These are phyloP conservation scores for Fragilariopsis cylindrus DNA, from an alignment of 108 stramenopile species.

Conservation along the genomic window DNA sequence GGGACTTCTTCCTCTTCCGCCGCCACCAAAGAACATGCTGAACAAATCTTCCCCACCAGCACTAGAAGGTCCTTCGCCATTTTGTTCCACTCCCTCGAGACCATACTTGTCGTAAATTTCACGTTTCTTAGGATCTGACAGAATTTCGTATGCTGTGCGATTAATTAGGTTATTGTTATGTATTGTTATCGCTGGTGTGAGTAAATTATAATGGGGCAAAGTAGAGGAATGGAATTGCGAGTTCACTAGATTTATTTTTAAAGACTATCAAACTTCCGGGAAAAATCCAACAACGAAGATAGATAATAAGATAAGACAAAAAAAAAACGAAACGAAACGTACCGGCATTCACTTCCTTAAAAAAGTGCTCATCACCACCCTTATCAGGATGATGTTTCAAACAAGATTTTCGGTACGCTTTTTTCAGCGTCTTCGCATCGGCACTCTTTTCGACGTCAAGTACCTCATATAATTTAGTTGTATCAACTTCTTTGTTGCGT, in stretches of 20 bases:
- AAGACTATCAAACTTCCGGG: too few relatives aligned
- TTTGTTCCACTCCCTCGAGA: constrained; percentile 86
- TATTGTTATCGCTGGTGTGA: too few relatives aligned
- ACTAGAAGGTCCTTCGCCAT: constrained; percentile 56
- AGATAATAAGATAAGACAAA: not conserved
- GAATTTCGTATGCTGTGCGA: constrained; percentile 66
- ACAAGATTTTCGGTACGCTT: constrained; percentile 78
- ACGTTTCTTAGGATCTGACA: constrained; percentile 86
- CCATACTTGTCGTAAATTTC: constrained; percentile 91
- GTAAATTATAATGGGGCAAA: too few relatives aligned
- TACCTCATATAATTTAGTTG: constrained; percentile 85
- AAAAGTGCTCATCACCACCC: constrained; percentile 88
- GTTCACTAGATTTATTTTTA: too few relatives aligned
- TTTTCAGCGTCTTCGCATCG: constrained; percentile 77
- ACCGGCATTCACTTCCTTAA: constrained; percentile 83
- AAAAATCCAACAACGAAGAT: too few relatives aligned
- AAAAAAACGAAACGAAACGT: not conserved
- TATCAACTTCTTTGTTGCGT: constrained; percentile 65
- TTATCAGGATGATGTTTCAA: constrained; percentile 72
- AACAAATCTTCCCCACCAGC: constrained; percentile 91
- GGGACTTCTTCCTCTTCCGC: constrained; percentile 51
- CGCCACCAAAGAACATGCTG: constrained; percentile 94
- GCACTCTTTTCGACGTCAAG: constrained; percentile 73
- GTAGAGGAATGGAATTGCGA: too few relatives aligned
- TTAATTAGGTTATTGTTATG: not conserved